Conservation (phyloP, 2,329 filamentous ascomycete genomes). For the Pyrenophora seminiperda region DNA sequence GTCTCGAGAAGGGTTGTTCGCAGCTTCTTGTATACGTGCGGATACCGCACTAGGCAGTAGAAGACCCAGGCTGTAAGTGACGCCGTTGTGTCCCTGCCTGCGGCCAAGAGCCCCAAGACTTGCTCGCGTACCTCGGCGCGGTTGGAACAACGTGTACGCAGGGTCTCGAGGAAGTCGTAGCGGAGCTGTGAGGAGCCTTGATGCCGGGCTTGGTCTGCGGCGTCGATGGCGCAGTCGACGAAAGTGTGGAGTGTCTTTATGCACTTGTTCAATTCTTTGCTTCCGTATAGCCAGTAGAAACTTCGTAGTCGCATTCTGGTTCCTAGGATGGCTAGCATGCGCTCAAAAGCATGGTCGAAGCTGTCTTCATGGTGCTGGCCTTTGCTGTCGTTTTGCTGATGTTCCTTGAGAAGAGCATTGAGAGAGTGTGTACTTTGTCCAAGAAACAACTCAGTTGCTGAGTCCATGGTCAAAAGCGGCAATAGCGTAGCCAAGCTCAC, state of each 20-base stretch:
- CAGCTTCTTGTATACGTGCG: conserved; percentile 45
- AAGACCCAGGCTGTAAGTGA: conserved; percentile 53
- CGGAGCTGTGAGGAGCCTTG: neutral
- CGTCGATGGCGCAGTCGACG: conserved; percentile 8
- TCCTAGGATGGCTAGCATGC: conserved; percentile 7
- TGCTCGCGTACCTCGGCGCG: conserved; percentile 35
- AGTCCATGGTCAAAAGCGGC: conserved; percentile 9
- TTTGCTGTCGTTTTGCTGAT: neutral
- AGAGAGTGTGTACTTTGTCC: conserved; percentile 6
- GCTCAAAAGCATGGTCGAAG: conserved; percentile 9
- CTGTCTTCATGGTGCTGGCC: neutral
- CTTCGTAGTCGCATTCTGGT: conserved; percentile 8
- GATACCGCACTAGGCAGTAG: conserved; percentile 28
- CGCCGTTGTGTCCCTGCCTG: conserved; percentile 58
- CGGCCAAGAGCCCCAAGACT: conserved; percentile 58
- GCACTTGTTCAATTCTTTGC: conserved; percentile 2
- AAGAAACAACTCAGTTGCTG: conserved; percentile 6
- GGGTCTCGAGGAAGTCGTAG: conserved; percentile 11
- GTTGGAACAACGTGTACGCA: conserved; percentile 4
- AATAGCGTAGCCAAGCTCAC: conserved; percentile 6
- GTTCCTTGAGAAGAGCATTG: neutral
- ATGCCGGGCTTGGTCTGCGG: conserved; percentile 5
- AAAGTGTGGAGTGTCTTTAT: conserved; percentile 4
- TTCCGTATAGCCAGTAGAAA: conserved; percentile 10
- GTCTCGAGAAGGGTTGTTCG: conserved; percentile 39